Evolutionary conservation across 345 rosid species (phyloP), one percentile per base, ranked within the genome.

Genomic region (Luvunga scandens): DNA sequence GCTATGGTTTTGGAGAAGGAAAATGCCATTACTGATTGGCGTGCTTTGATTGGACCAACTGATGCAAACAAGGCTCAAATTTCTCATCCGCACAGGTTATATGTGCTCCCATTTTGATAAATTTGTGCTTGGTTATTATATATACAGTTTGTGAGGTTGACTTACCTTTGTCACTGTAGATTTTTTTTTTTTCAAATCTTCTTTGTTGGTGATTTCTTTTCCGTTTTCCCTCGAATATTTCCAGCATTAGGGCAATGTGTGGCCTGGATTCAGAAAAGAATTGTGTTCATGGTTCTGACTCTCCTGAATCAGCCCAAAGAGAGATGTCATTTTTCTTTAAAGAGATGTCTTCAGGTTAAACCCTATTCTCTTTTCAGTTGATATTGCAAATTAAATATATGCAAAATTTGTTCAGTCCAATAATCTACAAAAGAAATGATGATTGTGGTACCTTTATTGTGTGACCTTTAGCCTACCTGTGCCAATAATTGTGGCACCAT

Each of bases 271-370:
- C 78, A 6, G 89, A 90, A 81, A 86, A 79, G 66, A 95, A 95
- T 62, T 95, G 95, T 72, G 90, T 93, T 63, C 97, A 90, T 77
- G 97, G 98, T 75, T 95, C 97, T 0, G 98, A 95, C 86, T 95
- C 98, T 60, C 76, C 79, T 66, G 77, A 82, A 75, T 94, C 97
- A 24, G 97, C 95, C 71, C 84, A 82, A 85, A 87, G 98, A 75
- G 95, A 93, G 83, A 91, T 95, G 73, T 76, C 87, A 31, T 90
- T 95, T 85, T 93, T 94, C 92, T 93, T 93, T 80, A 72, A 75
- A 68, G 87, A 88, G 69, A 45, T n/a, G 33, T 61, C 82, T 59
- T 67, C 84, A 86, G 91, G 96, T 94, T 21, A 45, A 78, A 69
- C 81, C 68, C 81, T 27, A 48, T 55, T 60, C 57, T 63, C 50